Evolutionary conservation across 495 filamentous ascomycete species (phyloP), one percentile per base, ranked within the genome.

Genomic region (Aspergillus funiculosus): DNA sequence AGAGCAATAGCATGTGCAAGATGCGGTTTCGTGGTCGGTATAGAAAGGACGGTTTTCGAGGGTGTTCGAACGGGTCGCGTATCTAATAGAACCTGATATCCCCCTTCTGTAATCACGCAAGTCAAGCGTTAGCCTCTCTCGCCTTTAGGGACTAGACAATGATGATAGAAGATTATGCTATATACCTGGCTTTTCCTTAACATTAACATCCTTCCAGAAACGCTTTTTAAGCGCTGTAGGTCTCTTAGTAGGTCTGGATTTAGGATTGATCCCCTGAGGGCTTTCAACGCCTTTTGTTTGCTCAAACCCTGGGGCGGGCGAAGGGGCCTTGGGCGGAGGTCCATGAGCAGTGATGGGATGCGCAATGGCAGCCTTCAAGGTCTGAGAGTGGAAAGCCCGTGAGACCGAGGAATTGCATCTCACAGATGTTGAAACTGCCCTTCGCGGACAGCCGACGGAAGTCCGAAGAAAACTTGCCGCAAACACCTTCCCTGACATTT

Each of bases 1-100:
- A 92, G 61, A 0, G 91, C 92, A 36, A 98, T 78, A 20, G 86
- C 84, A 19, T 78, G 71, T n/a, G 94, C 92, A 10, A 98, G 82
- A 45, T 87, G 77, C 9, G 82, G 80, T 59, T 96, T 96, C 38
- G 72, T 72, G 0, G 65, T 56, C 0, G 92, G 91, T 22, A 97
- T 56, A 2, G 74, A 73, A 51, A 98, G 76, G 42, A 85, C 69
- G 11, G 74, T 62, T 75, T 87, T 90, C 0, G 71, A 71, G 0
- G 89, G 91, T 13, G 75, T 81, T 51, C 89, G 82, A 39, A 98
- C 79, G 10, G 90, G 80, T 17, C 88, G 78, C 25, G 70, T 67
- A 67, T 97, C 92, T 40, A 98, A 83, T 35, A 85, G 72, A 49
- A 96, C 75, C 50, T 86, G 78, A 32, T 82, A 74, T 25, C 65